These are phyloP conservation scores for Boletus vinaceobasis DNA, from an alignment of 768 basidiomycete species.

Conservation along the genomic window DNA sequence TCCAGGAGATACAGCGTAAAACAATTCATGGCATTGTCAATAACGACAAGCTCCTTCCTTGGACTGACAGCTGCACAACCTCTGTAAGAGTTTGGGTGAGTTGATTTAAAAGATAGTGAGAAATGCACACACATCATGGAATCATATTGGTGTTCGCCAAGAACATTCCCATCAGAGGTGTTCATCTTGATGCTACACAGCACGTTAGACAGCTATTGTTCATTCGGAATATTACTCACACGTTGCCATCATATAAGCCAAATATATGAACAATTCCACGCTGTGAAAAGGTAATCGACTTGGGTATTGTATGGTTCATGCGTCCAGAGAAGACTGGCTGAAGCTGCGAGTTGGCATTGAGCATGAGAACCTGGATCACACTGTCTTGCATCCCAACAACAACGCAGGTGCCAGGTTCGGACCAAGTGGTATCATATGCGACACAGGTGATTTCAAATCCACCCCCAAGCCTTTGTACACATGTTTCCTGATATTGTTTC, in stretches of 20 bases:
- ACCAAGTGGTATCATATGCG: neutral
- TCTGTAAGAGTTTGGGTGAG: neutral
- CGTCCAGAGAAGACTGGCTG: neutral
- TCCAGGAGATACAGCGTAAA: constrained; percentile 8
- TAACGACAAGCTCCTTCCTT: constrained; percentile 1
- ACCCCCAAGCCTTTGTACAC: neutral
- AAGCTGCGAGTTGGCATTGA: constrained; percentile 6
- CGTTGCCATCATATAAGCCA: constrained; percentile 8
- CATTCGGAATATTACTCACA: constrained; percentile 6
- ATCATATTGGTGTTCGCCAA: neutral
- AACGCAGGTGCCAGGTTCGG: neutral
- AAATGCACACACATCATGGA: constrained; percentile 6
- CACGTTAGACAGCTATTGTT: too few relatives aligned
- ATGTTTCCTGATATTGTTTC: constrained; percentile 11
- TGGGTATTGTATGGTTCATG: neutral
- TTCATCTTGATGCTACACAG: neutral
- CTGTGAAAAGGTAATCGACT: neutral
- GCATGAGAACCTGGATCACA: neutral
- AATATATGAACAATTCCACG: neutral
- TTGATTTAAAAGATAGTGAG: neutral
- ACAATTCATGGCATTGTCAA: constrained; percentile 6
- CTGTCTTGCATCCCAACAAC: constrained; percentile 2
- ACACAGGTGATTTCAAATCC: constrained; percentile 11
- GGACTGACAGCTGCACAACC: neutral
- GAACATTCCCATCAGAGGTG: neutral